Conservation (phyloP, 139 green algal genomes). For the Mesotaenium endlicherianum region DNA sequence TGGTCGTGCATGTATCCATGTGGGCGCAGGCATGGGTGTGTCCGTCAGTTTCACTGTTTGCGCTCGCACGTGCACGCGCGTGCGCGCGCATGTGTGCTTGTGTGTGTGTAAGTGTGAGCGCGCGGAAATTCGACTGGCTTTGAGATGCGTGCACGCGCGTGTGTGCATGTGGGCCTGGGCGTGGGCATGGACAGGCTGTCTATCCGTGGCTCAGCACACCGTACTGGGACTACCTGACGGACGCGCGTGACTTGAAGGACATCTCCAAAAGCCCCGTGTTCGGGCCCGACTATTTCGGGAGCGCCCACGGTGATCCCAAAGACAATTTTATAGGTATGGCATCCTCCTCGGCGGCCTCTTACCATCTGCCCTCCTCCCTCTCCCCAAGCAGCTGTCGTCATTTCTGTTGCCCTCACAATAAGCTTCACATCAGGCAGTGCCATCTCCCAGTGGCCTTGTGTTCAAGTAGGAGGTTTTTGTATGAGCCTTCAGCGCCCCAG, state of each 20-base stretch:
- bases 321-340: neutral
- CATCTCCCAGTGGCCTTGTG: neutral
- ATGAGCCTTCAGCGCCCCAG: neutral
- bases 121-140: too few species aligned
- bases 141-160: too few species aligned
- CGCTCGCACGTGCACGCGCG: too few species aligned
- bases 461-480: neutral
- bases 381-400: neutral
- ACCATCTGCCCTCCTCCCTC: neutral
- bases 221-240: slow-evolving; percentile 7
- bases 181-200: too few species aligned
- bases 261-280: neutral
- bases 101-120: too few species aligned
- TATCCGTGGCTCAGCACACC: neutral
- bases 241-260: neutral
- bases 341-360: neutral
- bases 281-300: neutral
- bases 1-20: too few species aligned
- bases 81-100: too few species aligned
- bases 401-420: neutral
- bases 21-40: too few species aligned
- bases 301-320: neutral
- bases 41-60: too few species aligned
- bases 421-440: neutral
- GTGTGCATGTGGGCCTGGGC: too few species aligned